Conservation (phyloP, 805 yeast genomes). For the Komagataella pastoris region DNA sequence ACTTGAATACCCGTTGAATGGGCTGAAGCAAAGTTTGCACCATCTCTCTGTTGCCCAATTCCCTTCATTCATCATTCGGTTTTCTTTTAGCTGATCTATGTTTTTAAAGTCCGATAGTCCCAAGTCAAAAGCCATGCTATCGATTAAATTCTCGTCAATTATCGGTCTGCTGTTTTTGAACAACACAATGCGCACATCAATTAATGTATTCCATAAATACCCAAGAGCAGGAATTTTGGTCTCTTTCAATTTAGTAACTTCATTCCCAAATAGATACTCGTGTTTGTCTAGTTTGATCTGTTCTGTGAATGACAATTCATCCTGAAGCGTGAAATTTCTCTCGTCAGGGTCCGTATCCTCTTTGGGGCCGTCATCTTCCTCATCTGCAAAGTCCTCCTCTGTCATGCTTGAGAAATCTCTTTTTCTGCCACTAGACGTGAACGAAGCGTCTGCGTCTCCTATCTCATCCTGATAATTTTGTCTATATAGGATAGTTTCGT, state of each 20-base stretch:
- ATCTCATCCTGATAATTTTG: constrained; percentile 9
- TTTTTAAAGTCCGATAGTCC: constrained; percentile 9
- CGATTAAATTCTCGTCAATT: constrained; percentile 14
- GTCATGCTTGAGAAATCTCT: not conserved
- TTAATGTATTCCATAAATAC: constrained; percentile 34
- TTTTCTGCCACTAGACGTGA: not conserved
- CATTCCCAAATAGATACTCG: constrained; percentile 14
- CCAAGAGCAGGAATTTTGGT: constrained; percentile 41
- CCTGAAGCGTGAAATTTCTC: constrained; percentile 1
- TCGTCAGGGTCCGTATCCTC: constrained; percentile 3
- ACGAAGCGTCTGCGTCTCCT: constrained; percentile 4
- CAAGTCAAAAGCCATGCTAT: constrained; percentile 10
- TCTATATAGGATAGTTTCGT: constrained; percentile 19
- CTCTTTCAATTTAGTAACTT: constrained; percentile 17
- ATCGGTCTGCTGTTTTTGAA: constrained; percentile 28
- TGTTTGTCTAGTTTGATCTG: constrained; percentile 13
- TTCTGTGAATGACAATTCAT: constrained; percentile 9
- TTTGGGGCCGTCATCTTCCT: constrained; percentile 1
- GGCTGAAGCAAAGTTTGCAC: constrained; percentile 16
- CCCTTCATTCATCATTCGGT: constrained; percentile 16
- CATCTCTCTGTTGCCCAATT: constrained; percentile 18
- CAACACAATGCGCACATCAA: constrained; percentile 35
- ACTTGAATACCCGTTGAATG: constrained; percentile 6
- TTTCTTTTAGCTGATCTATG: constrained; percentile 1
- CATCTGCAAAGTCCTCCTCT: not conserved